A percentile compares a stretch with the other conserved stretches of the same genome.
Conservation (phyloP, 1,284 basidiomycete genomes). For the Lignosus rhinocerotis region DNA sequence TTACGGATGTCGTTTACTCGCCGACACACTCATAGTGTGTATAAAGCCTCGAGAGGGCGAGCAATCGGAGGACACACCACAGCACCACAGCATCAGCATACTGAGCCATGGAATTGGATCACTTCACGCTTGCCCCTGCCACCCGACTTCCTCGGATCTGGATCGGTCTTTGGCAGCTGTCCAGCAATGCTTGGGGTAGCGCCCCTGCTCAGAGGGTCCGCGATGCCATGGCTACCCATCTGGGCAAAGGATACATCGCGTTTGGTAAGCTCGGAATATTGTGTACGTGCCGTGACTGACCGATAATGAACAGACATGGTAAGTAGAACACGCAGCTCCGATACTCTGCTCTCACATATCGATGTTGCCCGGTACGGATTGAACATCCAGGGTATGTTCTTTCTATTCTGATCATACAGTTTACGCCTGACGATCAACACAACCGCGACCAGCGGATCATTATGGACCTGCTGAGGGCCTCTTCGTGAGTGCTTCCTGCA, state of each 20-base stretch:
- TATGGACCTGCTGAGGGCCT: constrained; percentile 76
- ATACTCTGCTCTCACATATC: background rate
- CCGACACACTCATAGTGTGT: constrained; percentile 7
- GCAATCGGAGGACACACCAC: background rate
- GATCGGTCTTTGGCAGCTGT: constrained; percentile 71
- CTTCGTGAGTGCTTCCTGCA: constrained; percentile 49
- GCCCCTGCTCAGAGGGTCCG: constrained; percentile 62
- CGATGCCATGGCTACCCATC: constrained; percentile 61
- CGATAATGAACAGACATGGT: constrained; percentile 35
- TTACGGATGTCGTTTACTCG: constrained; percentile 16
- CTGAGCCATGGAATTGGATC: constrained; percentile 11
- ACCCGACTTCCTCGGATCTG: constrained; percentile 22
- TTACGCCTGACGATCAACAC: background rate
- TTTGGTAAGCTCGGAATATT: constrained; percentile 52
- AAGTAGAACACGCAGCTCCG: constrained; percentile 11
- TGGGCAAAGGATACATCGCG: constrained; percentile 63
- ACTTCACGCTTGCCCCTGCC: constrained; percentile 16
- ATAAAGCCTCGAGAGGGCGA: constrained; percentile 9
- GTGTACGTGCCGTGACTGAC: constrained; percentile 1
- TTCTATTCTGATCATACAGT: background rate
- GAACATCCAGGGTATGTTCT: constrained; percentile 20
- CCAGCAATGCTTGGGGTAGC: constrained; percentile 77
- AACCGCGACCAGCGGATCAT: constrained; percentile 61
- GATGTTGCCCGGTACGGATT: background rate
- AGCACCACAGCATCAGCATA: background rate